Evolutionary conservation across 1,284 basidiomycete genomes (phyloP).

Genomic region (Meripilus lineatus): DNA sequence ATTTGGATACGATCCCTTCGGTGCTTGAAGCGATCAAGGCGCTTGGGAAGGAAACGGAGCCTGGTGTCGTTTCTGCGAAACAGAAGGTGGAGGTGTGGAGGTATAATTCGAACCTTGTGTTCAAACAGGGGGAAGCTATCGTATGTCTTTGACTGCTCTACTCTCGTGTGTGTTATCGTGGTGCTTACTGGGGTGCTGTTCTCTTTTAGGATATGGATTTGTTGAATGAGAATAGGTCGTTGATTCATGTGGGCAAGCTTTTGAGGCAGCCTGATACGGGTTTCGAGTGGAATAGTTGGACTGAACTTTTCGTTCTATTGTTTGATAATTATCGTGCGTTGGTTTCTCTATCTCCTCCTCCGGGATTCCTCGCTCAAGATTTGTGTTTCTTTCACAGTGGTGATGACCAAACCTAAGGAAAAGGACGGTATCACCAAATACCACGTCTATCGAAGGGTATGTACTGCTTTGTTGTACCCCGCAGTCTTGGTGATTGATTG

Average conservation of each 20-base stretch:
- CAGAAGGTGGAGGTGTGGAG: constrained; percentile 85
- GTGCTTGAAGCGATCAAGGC: constrained; percentile 83
- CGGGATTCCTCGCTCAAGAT: neutral
- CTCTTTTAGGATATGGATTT: constrained; percentile 80
- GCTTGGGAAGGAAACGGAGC: constrained; percentile 80
- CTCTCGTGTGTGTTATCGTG: neutral
- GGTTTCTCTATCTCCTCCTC: neutral
- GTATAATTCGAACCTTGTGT: constrained; percentile 74
- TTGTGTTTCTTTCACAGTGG: constrained; percentile 46
- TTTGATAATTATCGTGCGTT: constrained; percentile 89
- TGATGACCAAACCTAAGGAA: constrained; percentile 82
- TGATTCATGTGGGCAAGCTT: constrained; percentile 80
- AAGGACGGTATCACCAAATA: constrained; percentile 71
- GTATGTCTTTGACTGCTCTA: constrained; percentile 41
- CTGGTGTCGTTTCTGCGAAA: constrained; percentile 78
- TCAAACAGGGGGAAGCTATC: constrained; percentile 74
- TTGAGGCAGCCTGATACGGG: constrained; percentile 83
- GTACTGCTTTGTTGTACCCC: too few species aligned
- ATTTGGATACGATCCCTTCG: constrained; percentile 74
- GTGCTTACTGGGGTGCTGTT: constrained; percentile 4
- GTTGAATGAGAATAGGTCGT: constrained; percentile 73
- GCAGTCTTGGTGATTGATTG: too few species aligned
- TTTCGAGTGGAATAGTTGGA: constrained; percentile 78
- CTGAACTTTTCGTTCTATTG: constrained; percentile 80
- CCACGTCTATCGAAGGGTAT: constrained; percentile 74